These are phyloP conservation scores for Wickerhamomyces alni DNA, from an alignment of 805 yeast genomes.

Conservation along the genomic window DNA sequence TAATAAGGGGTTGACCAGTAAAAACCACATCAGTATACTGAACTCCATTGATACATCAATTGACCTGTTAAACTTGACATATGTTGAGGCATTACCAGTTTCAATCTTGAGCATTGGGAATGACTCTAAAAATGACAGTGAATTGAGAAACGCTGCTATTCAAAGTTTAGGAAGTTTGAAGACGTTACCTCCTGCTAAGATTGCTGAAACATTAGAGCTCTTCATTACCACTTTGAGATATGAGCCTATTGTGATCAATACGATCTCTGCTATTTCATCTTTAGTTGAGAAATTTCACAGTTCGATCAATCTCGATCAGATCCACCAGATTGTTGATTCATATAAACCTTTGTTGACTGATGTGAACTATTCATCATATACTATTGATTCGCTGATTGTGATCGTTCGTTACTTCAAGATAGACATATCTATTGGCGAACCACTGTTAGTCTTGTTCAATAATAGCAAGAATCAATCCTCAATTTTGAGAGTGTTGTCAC, in stretches of 20 bases:
- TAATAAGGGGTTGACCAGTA: conserved; percentile 26
- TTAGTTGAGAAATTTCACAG: conserved; percentile 15
- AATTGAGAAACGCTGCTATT: conserved; percentile 31
- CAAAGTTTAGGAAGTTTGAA: conserved; percentile 24
- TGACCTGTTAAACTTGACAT: conserved; percentile 20
- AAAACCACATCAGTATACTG: conserved; percentile 28
- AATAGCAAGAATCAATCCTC: conserved; percentile 15
- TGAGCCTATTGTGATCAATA: conserved; percentile 28
- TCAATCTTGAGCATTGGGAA: conserved; percentile 30
- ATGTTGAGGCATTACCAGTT: conserved; percentile 13
- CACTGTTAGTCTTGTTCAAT: conserved; percentile 12
- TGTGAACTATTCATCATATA: conserved; percentile 8
- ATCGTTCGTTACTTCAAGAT: conserved; percentile 15
- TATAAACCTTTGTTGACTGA: conserved; percentile 11
- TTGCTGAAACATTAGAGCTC: conserved; percentile 24
- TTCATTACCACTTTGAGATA: conserved; percentile 28
- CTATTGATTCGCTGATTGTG: conserved; percentile 18
- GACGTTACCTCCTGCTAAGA: conserved; percentile 19
- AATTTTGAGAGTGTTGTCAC: conserved; percentile 18
- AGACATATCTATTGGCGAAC: conserved; percentile 17
- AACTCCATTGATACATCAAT: conserved; percentile 28
- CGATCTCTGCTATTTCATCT: conserved; percentile 24
- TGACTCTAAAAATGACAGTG: conserved; percentile 29
- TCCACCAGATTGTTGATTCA: conserved; percentile 7
- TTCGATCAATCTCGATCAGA: conserved; percentile 4